A percentile compares a stretch with the other conserved stretches of the same genome.
Evolutionary conservation across 805 yeast species (phyloP).

Genomic region (Metschnikowia shivogae): DNA sequence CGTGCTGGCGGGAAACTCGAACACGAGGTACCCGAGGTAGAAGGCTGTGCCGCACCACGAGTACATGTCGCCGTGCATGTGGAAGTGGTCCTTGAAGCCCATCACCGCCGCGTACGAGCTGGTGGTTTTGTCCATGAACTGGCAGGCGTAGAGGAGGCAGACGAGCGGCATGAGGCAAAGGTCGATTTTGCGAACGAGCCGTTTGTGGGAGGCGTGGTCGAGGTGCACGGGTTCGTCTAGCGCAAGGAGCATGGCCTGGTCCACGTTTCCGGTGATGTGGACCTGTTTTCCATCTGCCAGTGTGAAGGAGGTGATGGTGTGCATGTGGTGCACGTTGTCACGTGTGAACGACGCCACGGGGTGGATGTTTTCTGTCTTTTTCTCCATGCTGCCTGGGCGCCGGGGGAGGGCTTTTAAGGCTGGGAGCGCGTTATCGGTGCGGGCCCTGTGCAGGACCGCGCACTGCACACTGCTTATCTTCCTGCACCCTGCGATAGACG

Average conservation of each 20-base stretch:
- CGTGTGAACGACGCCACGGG: conserved; percentile 14
- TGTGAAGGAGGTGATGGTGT: conserved; percentile 16
- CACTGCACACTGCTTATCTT: too few species aligned
- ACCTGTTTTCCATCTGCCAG: conserved; percentile 19
- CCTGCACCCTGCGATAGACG: too few species aligned
- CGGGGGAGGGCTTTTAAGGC: background rate
- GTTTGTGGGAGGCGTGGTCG: conserved; percentile 18
- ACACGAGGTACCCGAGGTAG: conserved; percentile 59
- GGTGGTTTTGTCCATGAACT: conserved; percentile 57
- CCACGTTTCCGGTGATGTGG: conserved; percentile 36
- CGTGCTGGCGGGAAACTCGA: conserved; percentile 47
- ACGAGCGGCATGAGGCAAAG: conserved; percentile 43
- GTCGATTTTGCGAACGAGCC: conserved; percentile 52
- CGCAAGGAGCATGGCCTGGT: conserved; percentile 44
- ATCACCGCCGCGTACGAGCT: conserved; percentile 60
- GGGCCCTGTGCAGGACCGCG: too few species aligned
- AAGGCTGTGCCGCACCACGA: conserved; percentile 51
- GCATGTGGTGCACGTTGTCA: conserved; percentile 13
- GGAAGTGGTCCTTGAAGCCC: conserved; percentile 52
- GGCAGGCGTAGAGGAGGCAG: conserved; percentile 52
- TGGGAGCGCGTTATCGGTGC: too few species aligned
- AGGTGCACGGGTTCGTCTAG: conserved; percentile 26
- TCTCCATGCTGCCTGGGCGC: background rate
- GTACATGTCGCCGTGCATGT: conserved; percentile 40
- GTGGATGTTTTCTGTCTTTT: background rate